These are phyloP conservation scores for Rhizophagus clarus DNA, from an alignment of 192 early-diverging fungal genomes.

Conservation along the genomic window DNA sequence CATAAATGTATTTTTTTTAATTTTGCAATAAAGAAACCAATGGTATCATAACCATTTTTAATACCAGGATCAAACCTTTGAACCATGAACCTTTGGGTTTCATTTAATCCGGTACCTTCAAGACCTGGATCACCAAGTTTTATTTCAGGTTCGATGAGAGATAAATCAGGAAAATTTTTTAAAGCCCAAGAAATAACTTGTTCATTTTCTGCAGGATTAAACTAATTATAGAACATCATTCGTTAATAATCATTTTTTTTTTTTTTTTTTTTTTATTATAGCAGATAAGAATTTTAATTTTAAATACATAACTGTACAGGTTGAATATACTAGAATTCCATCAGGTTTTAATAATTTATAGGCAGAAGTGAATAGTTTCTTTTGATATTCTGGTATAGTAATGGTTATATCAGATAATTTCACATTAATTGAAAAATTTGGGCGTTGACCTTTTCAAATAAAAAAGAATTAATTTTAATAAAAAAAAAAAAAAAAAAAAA, in stretches of 20 bases:
- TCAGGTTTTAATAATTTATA: conserved; percentile 7
- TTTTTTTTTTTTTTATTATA: too few species aligned
- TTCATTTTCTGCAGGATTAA: conserved; percentile 31
- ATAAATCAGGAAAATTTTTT: not conserved
- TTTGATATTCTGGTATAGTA: conserved; percentile 26
- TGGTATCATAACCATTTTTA: conserved; percentile 5
- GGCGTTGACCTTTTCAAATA: too few species aligned
- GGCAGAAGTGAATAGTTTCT: conserved; percentile 10
- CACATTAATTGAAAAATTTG: too few species aligned
- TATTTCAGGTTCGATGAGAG: conserved; percentile 15
- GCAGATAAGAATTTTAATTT: not conserved
- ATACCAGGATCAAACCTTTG: conserved; percentile 31
- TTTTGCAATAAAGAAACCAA: conserved; percentile 33
- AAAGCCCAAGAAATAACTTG: conserved; percentile 10
- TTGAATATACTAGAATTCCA: conserved; percentile 28
- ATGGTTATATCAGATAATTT: conserved; percentile 8
- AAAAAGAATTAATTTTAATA: too few species aligned
- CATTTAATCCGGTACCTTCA: conserved; percentile 1
- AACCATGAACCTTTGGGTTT: not conserved
- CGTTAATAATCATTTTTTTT: too few species aligned
- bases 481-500: too few species aligned
- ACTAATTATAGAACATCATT: not conserved
- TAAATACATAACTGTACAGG: conserved; percentile 26
- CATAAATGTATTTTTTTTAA: conserved; percentile 1
- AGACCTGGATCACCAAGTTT: conserved; percentile 9